Conservation (phyloP, 305 asterid species). For the Rubia peregrina region DNA sequence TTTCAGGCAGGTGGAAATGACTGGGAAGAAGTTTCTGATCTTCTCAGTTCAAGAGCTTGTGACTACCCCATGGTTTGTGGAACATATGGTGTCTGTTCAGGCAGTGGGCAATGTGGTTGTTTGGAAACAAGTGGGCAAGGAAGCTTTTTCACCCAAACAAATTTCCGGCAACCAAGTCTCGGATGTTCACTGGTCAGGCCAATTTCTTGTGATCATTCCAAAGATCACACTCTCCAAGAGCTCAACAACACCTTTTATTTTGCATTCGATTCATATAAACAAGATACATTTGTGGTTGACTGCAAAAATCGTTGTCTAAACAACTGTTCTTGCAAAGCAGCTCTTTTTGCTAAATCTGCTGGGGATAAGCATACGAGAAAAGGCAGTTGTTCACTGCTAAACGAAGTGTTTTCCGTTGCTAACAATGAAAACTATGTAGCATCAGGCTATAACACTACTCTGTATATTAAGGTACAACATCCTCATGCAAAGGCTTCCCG, state of each 20-base stretch:
- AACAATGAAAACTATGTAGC: background rate
- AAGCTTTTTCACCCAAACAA: background rate
- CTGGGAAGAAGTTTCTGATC: background rate
- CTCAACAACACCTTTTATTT: slow-evolving; percentile 11
- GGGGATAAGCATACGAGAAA: too few species aligned
- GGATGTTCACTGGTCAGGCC: slow-evolving; percentile 14
- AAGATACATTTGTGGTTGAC: slow-evolving; percentile 8
- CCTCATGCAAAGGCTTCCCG: background rate
- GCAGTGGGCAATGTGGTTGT: slow-evolving; percentile 5
- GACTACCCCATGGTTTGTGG: slow-evolving; percentile 11
- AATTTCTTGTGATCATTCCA: slow-evolving; percentile 15
- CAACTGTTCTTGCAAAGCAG: slow-evolving; percentile 12
- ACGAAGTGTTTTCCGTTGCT: background rate
- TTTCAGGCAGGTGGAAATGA: background rate
- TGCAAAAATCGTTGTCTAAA: slow-evolving; percentile 8
- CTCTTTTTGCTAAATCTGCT: background rate
- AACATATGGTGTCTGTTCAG: slow-evolving; percentile 2
- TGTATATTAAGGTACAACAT: slow-evolving; percentile 7
- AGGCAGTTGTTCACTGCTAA: background rate
- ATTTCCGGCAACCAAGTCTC: slow-evolving; percentile 3
- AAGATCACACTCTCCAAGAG: slow-evolving; percentile 15
- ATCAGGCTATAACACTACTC: background rate
- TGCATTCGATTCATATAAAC: background rate
- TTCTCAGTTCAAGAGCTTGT: background rate
- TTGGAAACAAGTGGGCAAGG: too few species aligned